Conservation (phyloP, 2,329 filamentous ascomycete genomes). For the Elsinoe perseae region DNA sequence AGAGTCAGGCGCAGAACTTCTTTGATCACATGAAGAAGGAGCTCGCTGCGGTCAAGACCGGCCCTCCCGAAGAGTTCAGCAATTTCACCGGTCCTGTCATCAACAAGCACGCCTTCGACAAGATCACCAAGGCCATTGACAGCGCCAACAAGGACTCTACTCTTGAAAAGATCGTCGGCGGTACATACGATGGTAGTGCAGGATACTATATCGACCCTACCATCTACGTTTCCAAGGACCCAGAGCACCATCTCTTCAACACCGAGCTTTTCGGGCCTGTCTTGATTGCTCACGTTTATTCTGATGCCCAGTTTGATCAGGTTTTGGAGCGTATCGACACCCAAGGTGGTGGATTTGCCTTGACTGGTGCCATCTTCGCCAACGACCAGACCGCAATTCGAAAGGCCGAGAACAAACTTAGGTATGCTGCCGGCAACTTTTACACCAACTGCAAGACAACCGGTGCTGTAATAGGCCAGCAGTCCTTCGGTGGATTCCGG, state of each 20-base stretch:
- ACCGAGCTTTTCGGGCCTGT: constrained; percentile 46
- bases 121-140: constrained; percentile 41
- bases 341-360: constrained; percentile 38
- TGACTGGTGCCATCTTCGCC: constrained; percentile 47
- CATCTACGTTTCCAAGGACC: constrained; percentile 37
- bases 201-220: constrained; percentile 38
- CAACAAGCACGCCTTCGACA: constrained; percentile 40
- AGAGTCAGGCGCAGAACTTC: constrained; percentile 32
- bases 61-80: constrained; percentile 29
- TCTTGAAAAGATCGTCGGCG: constrained; percentile 40
- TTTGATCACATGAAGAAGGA: constrained; percentile 23
- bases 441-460: constrained; percentile 54
- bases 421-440: constrained; percentile 51
- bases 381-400: constrained; percentile 42
- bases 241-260: constrained; percentile 40
- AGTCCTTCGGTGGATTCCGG: constrained; percentile 48
- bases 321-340: constrained; percentile 36
- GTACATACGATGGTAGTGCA: constrained; percentile 33
- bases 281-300: constrained; percentile 42
- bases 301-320: constrained; percentile 36
- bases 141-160: constrained; percentile 37
- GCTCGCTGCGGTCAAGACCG: constrained; percentile 26
- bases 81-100: constrained; percentile 46
- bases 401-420: constrained; percentile 44
- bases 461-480: constrained; percentile 49